Evolutionary conservation across 257 asterid species (phyloP).

Genomic region (Salvia splendens): DNA sequence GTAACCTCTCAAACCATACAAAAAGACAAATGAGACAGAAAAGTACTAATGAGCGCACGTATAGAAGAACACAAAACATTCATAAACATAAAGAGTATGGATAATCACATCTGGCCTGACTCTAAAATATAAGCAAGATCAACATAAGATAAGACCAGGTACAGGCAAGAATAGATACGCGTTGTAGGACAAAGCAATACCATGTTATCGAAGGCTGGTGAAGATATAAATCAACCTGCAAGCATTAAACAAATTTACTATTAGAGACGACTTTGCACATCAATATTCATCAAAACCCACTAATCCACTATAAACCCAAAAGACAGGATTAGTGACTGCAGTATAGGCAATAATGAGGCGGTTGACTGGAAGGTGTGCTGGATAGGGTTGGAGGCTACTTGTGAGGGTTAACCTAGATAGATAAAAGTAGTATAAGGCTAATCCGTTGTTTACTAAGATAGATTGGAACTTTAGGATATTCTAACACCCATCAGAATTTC

Average conservation of each 20-base stretch:
- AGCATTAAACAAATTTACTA: background rate
- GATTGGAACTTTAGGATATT: too few relatives aligned
- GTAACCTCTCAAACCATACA: constrained; percentile 1
- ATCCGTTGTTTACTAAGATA: background rate
- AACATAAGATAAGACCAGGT: constrained; percentile 2
- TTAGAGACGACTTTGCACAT: background rate
- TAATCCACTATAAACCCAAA: too few relatives aligned
- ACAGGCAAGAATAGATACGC: background rate
- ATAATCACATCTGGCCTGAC: background rate
- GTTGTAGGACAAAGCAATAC: constrained; percentile 21
- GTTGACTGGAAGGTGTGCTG: too few relatives aligned
- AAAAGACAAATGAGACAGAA: background rate
- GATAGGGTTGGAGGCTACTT: too few relatives aligned
- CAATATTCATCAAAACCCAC: background rate
- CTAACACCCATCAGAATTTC: too few relatives aligned
- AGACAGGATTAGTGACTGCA: too few relatives aligned
- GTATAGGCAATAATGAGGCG: too few relatives aligned
- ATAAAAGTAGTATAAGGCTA: too few relatives aligned
- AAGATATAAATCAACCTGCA: constrained; percentile 29
- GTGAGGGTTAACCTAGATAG: too few relatives aligned
- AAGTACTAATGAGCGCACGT: constrained; percentile 1
- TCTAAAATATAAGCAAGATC: background rate
- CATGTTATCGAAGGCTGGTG: constrained; percentile 28
- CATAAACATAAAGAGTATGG: too few relatives aligned
- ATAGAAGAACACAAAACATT: background rate